Conservation (phyloP, 1,284 basidiomycete genomes). For the Cutaneotrichosporon sp. region DNA sequence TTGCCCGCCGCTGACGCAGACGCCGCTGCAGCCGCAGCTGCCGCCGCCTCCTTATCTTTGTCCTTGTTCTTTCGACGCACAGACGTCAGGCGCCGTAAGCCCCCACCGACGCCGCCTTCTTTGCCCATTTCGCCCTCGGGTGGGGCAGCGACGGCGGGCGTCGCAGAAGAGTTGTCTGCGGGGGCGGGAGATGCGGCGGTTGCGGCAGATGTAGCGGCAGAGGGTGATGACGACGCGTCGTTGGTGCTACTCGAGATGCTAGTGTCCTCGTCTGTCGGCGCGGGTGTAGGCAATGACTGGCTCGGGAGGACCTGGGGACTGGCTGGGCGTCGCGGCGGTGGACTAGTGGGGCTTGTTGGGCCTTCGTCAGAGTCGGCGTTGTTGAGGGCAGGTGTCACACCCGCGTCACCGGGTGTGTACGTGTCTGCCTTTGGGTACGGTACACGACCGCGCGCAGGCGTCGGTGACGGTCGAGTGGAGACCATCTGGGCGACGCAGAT, state of each 20-base stretch:
- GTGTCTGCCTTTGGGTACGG: constrained; percentile 38
- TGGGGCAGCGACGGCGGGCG: no score
- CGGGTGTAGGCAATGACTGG: no score
- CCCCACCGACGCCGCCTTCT: background rate
- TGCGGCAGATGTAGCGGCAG: background rate
- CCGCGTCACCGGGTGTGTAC: constrained; percentile 36
- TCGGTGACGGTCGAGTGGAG: constrained; percentile 38
- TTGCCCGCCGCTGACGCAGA: background rate
- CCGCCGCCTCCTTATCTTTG: background rate
- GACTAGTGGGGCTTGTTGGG: no score
- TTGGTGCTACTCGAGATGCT: no score
- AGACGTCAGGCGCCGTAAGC: background rate
- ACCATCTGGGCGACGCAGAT: constrained; percentile 28
- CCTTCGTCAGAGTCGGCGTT: background rate
- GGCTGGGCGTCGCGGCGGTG: no score
- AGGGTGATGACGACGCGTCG: background rate
- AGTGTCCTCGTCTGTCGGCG: no score
- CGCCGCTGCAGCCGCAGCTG: background rate
- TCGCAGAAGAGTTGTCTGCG: no score
- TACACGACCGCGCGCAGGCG: constrained; percentile 32
- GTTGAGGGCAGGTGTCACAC: constrained; percentile 9
- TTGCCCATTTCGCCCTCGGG: background rate
- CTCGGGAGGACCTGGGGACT: no score
- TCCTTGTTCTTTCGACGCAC: constrained; percentile 1
- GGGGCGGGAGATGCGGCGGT: no score